Percentiles rank a stretch among this genome's conserved stretches.
Conservation (phyloP, 2,329 filamentous ascomycete genomes). For the Colletotrichum gigasporum region DNA sequence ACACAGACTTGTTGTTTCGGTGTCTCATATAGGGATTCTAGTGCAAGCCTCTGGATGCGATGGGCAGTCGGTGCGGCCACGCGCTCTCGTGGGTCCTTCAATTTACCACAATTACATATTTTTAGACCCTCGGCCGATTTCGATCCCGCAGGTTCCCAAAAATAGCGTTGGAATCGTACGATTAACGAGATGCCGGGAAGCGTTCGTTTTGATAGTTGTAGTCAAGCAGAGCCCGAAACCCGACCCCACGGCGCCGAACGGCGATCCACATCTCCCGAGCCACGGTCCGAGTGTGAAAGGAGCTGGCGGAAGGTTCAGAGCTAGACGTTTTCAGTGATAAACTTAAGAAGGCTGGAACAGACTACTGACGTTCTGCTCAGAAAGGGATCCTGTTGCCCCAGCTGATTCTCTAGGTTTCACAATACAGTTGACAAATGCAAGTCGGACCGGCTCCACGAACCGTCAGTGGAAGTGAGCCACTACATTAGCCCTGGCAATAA, state of each 20-base stretch:
- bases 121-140: not conserved
- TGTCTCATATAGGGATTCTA: not conserved
- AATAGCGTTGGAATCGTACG: not conserved
- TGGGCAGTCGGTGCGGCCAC: conserved; percentile 1
- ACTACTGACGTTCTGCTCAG: too few species aligned
- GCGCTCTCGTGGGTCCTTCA: conserved; percentile 1
- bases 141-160: not conserved
- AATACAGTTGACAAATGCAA: not conserved
- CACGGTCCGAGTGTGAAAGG: too few species aligned
- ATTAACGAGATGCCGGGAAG: too few species aligned
- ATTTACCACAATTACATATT: not conserved
- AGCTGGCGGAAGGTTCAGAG: too few species aligned
- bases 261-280: too few species aligned
- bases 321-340: too few species aligned
- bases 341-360: too few species aligned
- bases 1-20: not conserved
- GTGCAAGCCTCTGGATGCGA: not conserved
- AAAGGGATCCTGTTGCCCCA: not conserved
- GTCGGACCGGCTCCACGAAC: not conserved
- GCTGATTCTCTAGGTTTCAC: not conserved
- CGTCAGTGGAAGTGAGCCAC: not conserved
- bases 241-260: too few species aligned
- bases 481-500: not conserved
- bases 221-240: too few species aligned
- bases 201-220: too few species aligned